These are phyloP conservation scores for Coffea eugenioides DNA, from an alignment of 257 asterid genomes.

Conservation along the genomic window DNA sequence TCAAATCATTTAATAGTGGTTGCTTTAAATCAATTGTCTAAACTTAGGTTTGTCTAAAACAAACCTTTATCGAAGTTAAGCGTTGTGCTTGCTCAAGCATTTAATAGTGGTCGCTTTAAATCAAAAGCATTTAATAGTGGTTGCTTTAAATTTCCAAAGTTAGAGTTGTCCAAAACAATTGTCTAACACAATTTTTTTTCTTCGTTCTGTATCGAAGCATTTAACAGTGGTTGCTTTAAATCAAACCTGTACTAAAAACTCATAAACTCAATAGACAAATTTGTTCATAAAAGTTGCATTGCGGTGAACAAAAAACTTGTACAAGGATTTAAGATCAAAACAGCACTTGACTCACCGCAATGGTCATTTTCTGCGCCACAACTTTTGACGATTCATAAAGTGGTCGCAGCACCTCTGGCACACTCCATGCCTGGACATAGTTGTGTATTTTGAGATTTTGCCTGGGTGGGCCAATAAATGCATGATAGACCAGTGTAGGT, in stretches of 20 bases:
- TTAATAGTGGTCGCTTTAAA: too few relatives aligned
- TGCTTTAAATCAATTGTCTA: background rate
- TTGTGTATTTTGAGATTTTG: conserved; percentile 3
- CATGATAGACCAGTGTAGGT: background rate
- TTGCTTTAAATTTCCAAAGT: too few relatives aligned
- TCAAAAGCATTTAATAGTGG: too few relatives aligned
- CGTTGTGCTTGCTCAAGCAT: too few relatives aligned
- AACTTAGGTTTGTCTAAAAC: background rate
- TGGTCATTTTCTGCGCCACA: conserved; percentile 82
- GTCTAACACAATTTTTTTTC: background rate
- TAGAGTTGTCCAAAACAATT: background rate
- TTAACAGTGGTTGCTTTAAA: background rate
- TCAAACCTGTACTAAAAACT: background rate
- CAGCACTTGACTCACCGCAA: conserved; percentile 58
- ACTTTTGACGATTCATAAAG: conserved; percentile 90
- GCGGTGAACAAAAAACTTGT: background rate
- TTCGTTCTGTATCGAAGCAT: background rate
- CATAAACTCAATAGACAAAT: background rate
- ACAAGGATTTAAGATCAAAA: background rate
- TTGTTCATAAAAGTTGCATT: too few relatives aligned
- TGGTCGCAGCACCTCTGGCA: conserved; percentile 95
- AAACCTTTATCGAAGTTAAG: too few relatives aligned
- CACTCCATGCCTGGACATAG: conserved; percentile 78
- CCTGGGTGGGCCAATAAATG: background rate
- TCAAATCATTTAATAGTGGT: too few relatives aligned